phyloP scores from a whole-genome alignment of 306 rosid species.

The Cucumis cinereus region DNA sequence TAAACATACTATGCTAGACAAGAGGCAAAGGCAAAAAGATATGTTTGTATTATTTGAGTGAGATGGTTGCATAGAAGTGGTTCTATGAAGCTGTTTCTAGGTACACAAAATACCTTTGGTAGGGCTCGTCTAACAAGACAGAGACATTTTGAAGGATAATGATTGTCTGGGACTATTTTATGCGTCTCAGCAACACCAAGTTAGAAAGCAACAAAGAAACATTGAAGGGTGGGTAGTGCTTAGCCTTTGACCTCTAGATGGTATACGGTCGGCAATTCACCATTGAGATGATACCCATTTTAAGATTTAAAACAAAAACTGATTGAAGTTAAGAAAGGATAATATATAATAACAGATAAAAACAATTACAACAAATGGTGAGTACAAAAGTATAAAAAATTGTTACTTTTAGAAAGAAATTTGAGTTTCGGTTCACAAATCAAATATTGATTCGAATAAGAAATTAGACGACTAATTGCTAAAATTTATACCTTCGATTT shows the following conservation, averaged over 20 bases:
- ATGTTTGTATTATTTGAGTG: neutral
- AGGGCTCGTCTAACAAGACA: neutral
- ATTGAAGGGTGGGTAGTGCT: neutral
- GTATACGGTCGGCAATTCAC: neutral
- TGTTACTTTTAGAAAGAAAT: neutral
- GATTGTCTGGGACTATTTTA: neutral
- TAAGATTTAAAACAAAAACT: neutral
- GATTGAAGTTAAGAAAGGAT: neutral
- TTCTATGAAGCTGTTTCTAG: neutral
- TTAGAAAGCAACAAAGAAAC: neutral
- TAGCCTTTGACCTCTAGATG: too few relatives aligned
- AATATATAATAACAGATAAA: neutral
- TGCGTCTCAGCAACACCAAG: neutral
- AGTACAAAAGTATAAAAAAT: neutral
- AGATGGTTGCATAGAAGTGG: neutral
- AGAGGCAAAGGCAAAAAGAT: neutral
- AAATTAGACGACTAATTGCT: neutral
- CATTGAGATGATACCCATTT: neutral
- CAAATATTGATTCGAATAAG: neutral
- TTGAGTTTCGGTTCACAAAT: neutral
- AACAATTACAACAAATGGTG: neutral
- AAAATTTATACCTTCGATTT: conserved; percentile 40
- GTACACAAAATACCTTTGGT: neutral
- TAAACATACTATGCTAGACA: neutral
- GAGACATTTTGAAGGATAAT: neutral